Conservation (phyloP, 1,284 basidiomycete genomes). For the Cryptococcus sp. region DNA sequence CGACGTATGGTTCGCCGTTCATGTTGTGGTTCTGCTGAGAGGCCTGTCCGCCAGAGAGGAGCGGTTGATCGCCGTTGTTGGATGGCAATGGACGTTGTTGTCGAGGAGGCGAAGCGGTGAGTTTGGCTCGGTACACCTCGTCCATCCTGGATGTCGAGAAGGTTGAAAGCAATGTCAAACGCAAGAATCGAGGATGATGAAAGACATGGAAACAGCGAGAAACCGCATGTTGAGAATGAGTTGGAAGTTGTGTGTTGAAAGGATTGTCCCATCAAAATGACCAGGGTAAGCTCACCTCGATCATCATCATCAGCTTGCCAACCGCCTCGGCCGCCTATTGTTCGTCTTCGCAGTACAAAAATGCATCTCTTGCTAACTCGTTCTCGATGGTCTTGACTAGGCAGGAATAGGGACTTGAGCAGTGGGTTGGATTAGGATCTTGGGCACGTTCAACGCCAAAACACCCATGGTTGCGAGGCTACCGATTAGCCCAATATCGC, state of each 20-base stretch:
- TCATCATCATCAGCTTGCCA: neutral
- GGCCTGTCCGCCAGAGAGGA: too few relatives aligned
- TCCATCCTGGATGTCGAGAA: neutral
- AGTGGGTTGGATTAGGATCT: slow-evolving; percentile 17
- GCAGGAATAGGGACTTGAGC: neutral
- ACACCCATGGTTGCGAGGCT: slow-evolving; percentile 41
- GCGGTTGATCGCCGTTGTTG: neutral
- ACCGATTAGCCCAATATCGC: too few relatives aligned
- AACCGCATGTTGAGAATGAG: too few relatives aligned
- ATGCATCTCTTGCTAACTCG: too few relatives aligned
- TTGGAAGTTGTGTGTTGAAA: too few relatives aligned
- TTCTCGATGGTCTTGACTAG: neutral
- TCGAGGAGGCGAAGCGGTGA: neutral
- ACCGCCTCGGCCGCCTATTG: too few relatives aligned
- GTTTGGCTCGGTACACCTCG: neutral
- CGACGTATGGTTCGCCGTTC: too few relatives aligned
- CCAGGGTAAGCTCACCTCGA: too few relatives aligned
- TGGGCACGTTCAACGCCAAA: slow-evolving; percentile 31
- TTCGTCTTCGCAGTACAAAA: too few relatives aligned
- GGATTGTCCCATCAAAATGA: too few relatives aligned
- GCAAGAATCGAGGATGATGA: neutral
- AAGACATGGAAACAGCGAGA: too few relatives aligned
- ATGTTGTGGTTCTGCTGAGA: too few relatives aligned
- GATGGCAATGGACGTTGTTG: neutral
- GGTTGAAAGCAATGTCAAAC: neutral